Base-by-base conservation (phyloP, 345 rosid species). In the Pistacia vera region DNA sequence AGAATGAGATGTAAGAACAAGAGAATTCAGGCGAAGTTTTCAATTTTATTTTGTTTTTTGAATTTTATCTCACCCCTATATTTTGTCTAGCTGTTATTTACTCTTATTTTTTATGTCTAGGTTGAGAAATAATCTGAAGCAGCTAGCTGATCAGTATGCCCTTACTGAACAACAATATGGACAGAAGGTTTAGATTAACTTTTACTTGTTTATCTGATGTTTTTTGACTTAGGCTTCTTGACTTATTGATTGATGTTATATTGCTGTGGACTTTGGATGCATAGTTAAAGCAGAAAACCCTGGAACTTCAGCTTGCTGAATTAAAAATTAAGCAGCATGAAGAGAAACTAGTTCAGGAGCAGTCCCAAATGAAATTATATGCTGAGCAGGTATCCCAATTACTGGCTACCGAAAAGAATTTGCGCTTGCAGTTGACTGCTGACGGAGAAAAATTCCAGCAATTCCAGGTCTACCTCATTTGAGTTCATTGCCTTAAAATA, bases 391-490 rank as follows among this genome's bases (percentile, higher is more conserved):
- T 93, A 54, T 88, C 96, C 17, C 93, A 93, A 79, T 85, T 95
- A 46, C 74, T 95, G 81, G 85, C 91, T 38, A 95, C 98, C 2
- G 99, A 93, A 88, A 93, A 95, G 77, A 88, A 85, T 75, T 86
- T 95, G 83, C 93, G 97, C 73, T 58, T 84, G 83, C 97, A 93
- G 83, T 85, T 93, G 83, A 92, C 97, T 22, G 88, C 94, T 48
- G 99, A 95, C 71, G 99, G 98, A 75, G 98, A 93, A 74, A 95
- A 95, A 70, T 95, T 95, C 79, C 98, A 89, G 81, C 94, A 93
- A 72, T 93, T 95, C 78, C 98, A 95, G 97, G 99, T 95, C 46
- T 66, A 57, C 56, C 75, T 75, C 81, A 70, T 60, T 14, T 16
- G 10, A 55, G 67, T 14, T 30, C 48, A 33, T 64, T 66, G 14